These are phyloP conservation scores for Trypanosoma melophagium DNA, from an alignment of 208 protist genomes.

Conservation along the genomic window DNA sequence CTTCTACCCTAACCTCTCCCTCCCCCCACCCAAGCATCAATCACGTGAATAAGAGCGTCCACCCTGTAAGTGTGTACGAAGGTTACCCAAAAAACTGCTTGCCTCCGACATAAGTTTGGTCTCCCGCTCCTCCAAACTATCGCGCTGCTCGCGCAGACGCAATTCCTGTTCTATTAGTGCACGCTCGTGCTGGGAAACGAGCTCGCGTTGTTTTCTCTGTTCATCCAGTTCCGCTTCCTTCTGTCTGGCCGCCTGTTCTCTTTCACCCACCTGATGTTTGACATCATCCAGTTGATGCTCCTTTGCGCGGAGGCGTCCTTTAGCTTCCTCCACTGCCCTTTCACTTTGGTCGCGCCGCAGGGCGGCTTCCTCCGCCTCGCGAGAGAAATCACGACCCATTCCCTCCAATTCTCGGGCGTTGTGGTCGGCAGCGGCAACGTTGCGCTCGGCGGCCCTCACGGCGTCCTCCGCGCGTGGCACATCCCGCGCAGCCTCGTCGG, in stretches of 20 bases:
- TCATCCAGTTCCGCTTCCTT: slow-evolving; percentile 80
- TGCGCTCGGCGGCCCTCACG: slow-evolving; percentile 73
- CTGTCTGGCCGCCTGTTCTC: slow-evolving; percentile 66
- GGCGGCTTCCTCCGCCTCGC: slow-evolving; percentile 81
- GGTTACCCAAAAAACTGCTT: slow-evolving; percentile 77
- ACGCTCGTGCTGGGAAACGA: slow-evolving; percentile 85
- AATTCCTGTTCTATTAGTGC: slow-evolving; percentile 90
- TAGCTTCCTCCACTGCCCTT: slow-evolving; percentile 66
- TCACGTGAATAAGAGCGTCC: slow-evolving; percentile 73
- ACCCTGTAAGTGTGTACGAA: slow-evolving; percentile 53
- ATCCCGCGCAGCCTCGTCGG: slow-evolving; percentile 66
- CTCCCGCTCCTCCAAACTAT: slow-evolving; percentile 87
- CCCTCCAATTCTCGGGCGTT: slow-evolving; percentile 79
- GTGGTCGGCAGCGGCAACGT: slow-evolving; percentile 62
- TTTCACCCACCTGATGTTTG: slow-evolving; percentile 59
- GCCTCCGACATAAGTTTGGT: slow-evolving; percentile 87
- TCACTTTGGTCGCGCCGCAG: slow-evolving; percentile 69
- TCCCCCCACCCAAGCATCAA: slow-evolving; percentile 24
- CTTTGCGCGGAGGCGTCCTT: slow-evolving; percentile 47
- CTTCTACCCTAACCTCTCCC: background rate
- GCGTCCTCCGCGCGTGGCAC: slow-evolving; percentile 77
- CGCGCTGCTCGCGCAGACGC: slow-evolving; percentile 82
- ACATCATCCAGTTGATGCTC: slow-evolving; percentile 67
- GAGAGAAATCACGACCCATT: slow-evolving; percentile 73
- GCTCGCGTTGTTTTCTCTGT: slow-evolving; percentile 75